Evolutionary conservation across 305 asterid genomes (phyloP).

Genomic region (Plantago coronopus): DNA sequence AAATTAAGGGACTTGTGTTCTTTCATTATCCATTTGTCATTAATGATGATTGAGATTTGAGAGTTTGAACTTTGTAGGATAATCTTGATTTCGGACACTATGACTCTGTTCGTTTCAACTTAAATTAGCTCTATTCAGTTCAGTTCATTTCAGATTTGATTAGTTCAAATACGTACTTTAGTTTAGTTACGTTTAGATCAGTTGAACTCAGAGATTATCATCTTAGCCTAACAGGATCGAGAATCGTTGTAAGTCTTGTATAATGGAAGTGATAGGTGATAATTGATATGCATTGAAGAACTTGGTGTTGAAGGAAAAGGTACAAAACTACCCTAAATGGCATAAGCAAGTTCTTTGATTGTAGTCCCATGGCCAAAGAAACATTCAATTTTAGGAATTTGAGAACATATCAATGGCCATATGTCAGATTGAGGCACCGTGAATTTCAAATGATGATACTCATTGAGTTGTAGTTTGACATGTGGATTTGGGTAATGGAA

Average conservation of each 20-base stretch:
- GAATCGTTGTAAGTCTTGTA: no score
- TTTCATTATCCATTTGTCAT: conserved; percentile 17
- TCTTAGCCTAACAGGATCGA: no score
- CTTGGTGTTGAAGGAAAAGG: not conserved
- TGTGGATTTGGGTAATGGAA: not conserved
- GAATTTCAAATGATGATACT: conserved; percentile 9
- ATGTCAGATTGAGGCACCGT: conserved; percentile 21
- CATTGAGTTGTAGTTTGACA: not conserved
- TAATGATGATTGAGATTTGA: not conserved
- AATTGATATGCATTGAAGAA: not conserved
- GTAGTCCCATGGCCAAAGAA: not conserved
- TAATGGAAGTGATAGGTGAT: not conserved
- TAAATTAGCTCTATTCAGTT: no score
- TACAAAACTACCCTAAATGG: not conserved
- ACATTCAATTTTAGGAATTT: not conserved
- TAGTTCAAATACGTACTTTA: no score
- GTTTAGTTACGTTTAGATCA: no score
- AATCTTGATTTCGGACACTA: no score
- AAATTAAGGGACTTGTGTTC: conserved; percentile 32
- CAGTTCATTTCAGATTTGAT: no score
- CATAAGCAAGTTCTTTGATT: not conserved
- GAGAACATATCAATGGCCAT: not conserved
- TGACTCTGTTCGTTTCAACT: no score
- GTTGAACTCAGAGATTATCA: no score
- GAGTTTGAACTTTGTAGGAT: no score